Conservation (phyloP, 371 early-diverging fungal genomes). For the Mucor sp. region DNA sequence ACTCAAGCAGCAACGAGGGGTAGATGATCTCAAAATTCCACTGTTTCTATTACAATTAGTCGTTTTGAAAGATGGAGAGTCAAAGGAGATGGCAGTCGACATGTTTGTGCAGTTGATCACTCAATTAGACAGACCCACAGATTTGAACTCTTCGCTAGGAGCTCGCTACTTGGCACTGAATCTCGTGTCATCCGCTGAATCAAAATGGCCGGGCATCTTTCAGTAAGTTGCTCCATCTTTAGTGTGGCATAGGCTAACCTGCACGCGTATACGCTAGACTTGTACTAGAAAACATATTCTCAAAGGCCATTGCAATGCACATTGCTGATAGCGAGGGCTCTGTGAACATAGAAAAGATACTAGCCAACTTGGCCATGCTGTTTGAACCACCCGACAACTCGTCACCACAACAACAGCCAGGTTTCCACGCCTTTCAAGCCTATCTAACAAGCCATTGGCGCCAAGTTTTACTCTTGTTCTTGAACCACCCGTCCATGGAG, state of each 20-base stretch:
- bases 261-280: conserved; percentile 20
- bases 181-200: conserved; percentile 34
- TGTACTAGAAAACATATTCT: conserved; percentile 39
- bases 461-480: conserved; percentile 41
- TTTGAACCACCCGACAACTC: conserved; percentile 23
- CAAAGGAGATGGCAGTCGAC: conserved; percentile 22
- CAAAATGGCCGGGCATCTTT: conserved; percentile 45
- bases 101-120: conserved; percentile 40
- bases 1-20: conserved; percentile 7
- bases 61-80: conserved; percentile 17
- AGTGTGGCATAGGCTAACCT: background rate
- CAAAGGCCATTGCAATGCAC: conserved; percentile 46
- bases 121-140: conserved; percentile 15
- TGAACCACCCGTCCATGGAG: conserved; percentile 49
- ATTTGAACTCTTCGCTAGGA: conserved; percentile 13
- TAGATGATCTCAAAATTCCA: conserved; percentile 39
- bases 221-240: conserved; percentile 18
- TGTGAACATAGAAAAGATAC: conserved; percentile 39
- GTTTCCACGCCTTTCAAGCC: conserved; percentile 33
- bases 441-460: conserved; percentile 42
- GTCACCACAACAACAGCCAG: conserved; percentile 6
- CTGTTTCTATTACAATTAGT: conserved; percentile 37
- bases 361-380: conserved; percentile 38
- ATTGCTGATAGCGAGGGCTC: conserved; percentile 42
- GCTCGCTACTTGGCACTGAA: conserved; percentile 34